Percentiles rank a stretch among this genome's conserved stretches.
Conservation (phyloP, 2,329 filamentous ascomycete species). For the Aspergillus alliaceus region DNA sequence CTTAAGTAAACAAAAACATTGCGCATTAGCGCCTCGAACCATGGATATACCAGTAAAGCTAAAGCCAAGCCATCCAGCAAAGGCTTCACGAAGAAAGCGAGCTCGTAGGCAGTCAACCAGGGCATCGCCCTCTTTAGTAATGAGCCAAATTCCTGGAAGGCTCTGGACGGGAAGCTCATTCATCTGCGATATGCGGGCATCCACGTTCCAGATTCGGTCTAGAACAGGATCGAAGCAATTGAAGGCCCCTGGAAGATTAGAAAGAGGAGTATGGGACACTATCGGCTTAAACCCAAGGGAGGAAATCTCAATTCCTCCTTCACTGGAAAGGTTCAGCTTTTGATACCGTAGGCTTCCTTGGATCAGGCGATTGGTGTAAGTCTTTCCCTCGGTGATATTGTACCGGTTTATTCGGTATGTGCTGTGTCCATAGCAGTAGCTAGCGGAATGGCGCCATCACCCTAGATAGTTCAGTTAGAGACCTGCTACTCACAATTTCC, state of each 20-base stretch:
- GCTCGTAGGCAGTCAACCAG: conserved; percentile 6
- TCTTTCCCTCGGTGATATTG: conserved; percentile 27
- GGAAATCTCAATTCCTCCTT: conserved; percentile 26
- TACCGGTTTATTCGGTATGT: conserved; percentile 38
- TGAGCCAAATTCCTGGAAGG: conserved; percentile 13
- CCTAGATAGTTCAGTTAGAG: neutral
- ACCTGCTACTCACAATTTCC: conserved; percentile 11
- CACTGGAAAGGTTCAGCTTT: conserved; percentile 36
- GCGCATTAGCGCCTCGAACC: too few species aligned
- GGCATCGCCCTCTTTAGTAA: conserved; percentile 15
- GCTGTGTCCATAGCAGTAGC: conserved; percentile 40
- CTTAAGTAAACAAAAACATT: too few species aligned
- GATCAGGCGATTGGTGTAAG: conserved; percentile 35
- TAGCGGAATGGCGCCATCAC: conserved; percentile 31
- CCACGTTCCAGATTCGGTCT: conserved; percentile 12
- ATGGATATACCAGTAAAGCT: too few species aligned
- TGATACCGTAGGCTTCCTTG: conserved; percentile 41
- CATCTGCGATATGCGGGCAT: conserved; percentile 14
- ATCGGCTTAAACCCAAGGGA: conserved; percentile 29
- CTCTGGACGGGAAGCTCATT: conserved; percentile 11
- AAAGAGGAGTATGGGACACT: conserved; percentile 13
- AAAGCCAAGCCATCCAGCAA: neutral
- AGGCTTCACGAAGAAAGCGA: conserved; percentile 22
- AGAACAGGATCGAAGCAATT: conserved; percentile 13
- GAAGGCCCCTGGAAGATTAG: conserved; percentile 12